Conservation (phyloP, 805 yeast species). For the Lipomyces yamanashiensis region DNA sequence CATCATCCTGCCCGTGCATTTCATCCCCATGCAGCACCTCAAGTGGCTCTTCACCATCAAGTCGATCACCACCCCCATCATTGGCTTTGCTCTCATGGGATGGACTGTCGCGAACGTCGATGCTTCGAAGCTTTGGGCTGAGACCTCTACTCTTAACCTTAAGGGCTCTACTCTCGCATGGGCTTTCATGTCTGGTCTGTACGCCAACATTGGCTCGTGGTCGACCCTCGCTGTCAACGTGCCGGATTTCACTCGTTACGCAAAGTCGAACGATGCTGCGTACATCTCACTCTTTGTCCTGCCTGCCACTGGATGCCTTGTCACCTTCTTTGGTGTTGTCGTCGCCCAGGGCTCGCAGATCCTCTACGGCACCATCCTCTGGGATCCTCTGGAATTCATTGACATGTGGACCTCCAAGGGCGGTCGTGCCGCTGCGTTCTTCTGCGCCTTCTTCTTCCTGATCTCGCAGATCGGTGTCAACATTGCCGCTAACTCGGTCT, state of each 20-base stretch:
- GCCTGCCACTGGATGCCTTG: conserved; percentile 25
- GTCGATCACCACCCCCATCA: conserved; percentile 76
- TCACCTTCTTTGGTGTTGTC: conserved; percentile 33
- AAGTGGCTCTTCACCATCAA: conserved; percentile 84
- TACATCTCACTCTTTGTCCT: conserved; percentile 20
- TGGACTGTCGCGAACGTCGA: conserved; percentile 80
- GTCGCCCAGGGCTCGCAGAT: conserved; percentile 28
- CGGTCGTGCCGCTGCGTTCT: conserved; percentile 36
- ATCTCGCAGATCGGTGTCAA: conserved; percentile 77
- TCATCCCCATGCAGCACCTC: conserved; percentile 79
- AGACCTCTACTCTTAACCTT: conserved; percentile 49
- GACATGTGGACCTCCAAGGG: conserved; percentile 34
- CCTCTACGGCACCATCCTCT: conserved; percentile 23
- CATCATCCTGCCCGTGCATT: conserved; percentile 75
- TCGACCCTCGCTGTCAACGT: conserved; percentile 54
- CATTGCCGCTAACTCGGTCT: conserved; percentile 53
- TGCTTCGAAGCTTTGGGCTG: conserved; percentile 9
- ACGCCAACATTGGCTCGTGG: conserved; percentile 54
- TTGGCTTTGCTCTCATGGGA: conserved; percentile 78
- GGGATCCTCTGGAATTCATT: conserved; percentile 34
- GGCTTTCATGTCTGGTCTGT: conserved; percentile 60
- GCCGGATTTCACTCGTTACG: conserved; percentile 56
- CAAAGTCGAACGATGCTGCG: conserved; percentile 46
- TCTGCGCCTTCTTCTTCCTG: conserved; percentile 52
- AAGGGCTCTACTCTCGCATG: conserved; percentile 71